phyloP scores from a whole-genome alignment of 331 rosid genomes.

The Quercus lobata region DNA sequence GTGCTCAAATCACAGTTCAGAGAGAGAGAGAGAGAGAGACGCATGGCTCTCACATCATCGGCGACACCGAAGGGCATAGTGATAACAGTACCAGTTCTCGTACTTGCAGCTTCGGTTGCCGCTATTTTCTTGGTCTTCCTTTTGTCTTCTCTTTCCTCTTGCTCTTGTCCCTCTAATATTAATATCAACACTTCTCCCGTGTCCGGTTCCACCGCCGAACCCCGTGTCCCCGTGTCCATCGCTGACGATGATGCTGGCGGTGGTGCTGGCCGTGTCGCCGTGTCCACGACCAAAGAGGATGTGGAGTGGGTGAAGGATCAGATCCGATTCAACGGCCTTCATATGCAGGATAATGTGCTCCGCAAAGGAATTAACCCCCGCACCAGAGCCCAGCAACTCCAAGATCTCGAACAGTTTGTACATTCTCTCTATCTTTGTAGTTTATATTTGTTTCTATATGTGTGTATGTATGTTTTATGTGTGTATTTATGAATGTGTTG shows the following conservation, averaged over 20 bases:
- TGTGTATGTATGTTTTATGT: not conserved
- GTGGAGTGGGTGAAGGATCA: slow-evolving; percentile 73
- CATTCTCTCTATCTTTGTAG: not conserved
- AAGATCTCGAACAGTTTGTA: slow-evolving; percentile 61
- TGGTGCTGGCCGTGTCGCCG: not conserved
- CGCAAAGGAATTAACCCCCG: slow-evolving; percentile 94
- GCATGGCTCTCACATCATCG: slow-evolving; percentile 47
- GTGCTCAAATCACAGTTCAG: not conserved
- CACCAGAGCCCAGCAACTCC: slow-evolving; percentile 71
- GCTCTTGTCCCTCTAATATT: slow-evolving; percentile 36
- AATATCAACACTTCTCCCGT: no score
- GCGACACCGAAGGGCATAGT: slow-evolving; percentile 51
- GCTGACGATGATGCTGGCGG: not conserved
- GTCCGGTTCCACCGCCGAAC: no score
- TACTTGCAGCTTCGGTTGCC: slow-evolving; percentile 42
- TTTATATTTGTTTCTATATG: not conserved
- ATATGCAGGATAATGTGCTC: slow-evolving; percentile 77
- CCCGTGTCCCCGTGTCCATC: not conserved
- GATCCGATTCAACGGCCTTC: slow-evolving; percentile 65
- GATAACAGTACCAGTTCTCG: slow-evolving; percentile 52
- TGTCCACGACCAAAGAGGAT: slow-evolving; percentile 48
- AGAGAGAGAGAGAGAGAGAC: not conserved
- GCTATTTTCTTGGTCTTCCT: slow-evolving; percentile 55
- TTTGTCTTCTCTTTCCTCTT: slow-evolving; percentile 51
- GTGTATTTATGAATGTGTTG: not conserved